phyloP scores from a whole-genome alignment of 2,329 filamentous ascomycete species.

The Diplocarpon mali region DNA sequence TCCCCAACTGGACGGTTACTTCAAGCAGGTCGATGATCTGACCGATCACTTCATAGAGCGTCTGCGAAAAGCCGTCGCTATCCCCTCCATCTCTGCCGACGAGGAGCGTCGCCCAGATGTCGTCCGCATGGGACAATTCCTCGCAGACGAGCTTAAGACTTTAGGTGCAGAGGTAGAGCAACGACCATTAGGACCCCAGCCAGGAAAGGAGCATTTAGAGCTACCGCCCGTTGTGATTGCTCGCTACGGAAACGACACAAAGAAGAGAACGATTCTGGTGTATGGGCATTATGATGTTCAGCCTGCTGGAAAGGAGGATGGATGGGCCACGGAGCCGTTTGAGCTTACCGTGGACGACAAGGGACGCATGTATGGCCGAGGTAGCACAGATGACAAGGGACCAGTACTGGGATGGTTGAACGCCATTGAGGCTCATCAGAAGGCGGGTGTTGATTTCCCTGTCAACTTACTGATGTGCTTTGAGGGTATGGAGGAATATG shows the following conservation, averaged over 20 bases:
- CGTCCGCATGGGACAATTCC: slow-evolving; percentile 89
- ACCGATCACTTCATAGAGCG: slow-evolving; percentile 79
- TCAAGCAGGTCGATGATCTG: slow-evolving; percentile 78
- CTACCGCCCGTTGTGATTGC: slow-evolving; percentile 88
- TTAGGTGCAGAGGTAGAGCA: slow-evolving; percentile 84
- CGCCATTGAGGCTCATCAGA: slow-evolving; percentile 94
- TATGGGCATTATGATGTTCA: slow-evolving; percentile 99
- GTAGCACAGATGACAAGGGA: slow-evolving; percentile 95
- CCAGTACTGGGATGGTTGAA: slow-evolving; percentile 96
- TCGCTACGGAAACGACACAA: slow-evolving; percentile 83
- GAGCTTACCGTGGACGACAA: slow-evolving; percentile 78
- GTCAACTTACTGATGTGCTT: slow-evolving; percentile 99
- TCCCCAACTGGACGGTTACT: slow-evolving; percentile 81
- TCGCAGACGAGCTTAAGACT: slow-evolving; percentile 68
- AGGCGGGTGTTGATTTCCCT: slow-evolving; percentile 86
- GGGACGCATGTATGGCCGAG: slow-evolving; percentile 91
- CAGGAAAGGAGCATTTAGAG: slow-evolving; percentile 78
- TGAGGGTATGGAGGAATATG: slow-evolving; percentile 99
- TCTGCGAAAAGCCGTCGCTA: slow-evolving; percentile 83
- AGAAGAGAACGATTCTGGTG: slow-evolving; percentile 88
- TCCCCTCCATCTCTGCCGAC: slow-evolving; percentile 90
- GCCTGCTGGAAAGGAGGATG: slow-evolving; percentile 83
- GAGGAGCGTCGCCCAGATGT: slow-evolving; percentile 84
- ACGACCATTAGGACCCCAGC: slow-evolving; percentile 81
- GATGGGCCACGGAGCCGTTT: slow-evolving; percentile 94